Percentiles rank a stretch among this genome's conserved stretches.
phyloP scores from a whole-genome alignment of 192 early-diverging fungal species.

The Blastocladiella britannica region DNA sequence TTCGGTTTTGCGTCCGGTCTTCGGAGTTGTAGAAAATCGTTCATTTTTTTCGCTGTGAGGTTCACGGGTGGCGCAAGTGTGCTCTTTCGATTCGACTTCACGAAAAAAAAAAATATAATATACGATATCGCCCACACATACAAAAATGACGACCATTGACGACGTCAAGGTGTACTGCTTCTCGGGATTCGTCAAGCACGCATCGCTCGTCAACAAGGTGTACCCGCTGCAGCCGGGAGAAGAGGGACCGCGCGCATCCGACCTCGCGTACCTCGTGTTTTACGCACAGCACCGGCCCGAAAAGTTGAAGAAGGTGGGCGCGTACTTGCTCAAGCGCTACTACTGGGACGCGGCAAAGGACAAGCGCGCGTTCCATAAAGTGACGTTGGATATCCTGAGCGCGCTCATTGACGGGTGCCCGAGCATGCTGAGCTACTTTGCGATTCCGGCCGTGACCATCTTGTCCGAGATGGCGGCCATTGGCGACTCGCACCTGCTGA shows the following conservation, averaged over 20 bases:
- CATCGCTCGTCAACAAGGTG: not conserved
- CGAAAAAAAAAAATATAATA: too few species aligned
- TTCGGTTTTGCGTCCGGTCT: too few species aligned
- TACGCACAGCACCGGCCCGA: not conserved
- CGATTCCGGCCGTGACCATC: not conserved
- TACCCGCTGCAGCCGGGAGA: not conserved
- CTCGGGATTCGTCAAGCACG: not conserved
- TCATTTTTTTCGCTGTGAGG: not conserved
- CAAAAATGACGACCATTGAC: not conserved
- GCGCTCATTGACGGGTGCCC: not conserved
- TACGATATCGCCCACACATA: not conserved
- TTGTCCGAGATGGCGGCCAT: not conserved
- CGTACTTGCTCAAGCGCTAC: not conserved
- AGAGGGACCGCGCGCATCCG: not conserved
- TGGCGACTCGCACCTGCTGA: not conserved
- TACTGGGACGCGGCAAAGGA: not conserved
- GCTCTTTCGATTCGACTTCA: too few species aligned
- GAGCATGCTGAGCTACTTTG: not conserved
- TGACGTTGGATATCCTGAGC: not conserved
- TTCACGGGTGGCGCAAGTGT: not conserved
- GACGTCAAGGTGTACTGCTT: constrained; percentile 1
- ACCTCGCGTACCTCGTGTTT: not conserved
- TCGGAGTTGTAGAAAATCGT: too few species aligned
- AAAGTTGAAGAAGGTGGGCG: not conserved
- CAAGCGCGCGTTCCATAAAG: not conserved